A percentile compares a stretch with the other conserved stretches of the same genome.
Conservation (phyloP, 1,284 basidiomycete species). For the Gomphus sp. region DNA sequence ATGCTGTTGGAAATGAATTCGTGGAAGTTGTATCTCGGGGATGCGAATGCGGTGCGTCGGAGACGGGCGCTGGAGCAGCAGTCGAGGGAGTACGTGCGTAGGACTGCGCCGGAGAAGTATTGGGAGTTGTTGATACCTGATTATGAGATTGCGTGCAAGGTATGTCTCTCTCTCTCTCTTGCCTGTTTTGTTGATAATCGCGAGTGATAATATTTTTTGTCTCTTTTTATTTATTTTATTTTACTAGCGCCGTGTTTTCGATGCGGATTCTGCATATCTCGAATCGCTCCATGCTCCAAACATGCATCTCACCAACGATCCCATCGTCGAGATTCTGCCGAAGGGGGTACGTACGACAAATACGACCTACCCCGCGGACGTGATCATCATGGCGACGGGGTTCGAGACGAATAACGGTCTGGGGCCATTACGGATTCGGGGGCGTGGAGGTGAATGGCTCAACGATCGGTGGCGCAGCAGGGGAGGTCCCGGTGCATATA, state of each 20-base stretch:
- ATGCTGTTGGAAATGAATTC: not conserved
- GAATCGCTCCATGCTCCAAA: conserved; percentile 5
- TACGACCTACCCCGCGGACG: conserved; percentile 20
- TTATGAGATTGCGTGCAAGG: conserved; percentile 10
- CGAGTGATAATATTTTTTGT: not conserved
- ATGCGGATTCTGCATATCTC: conserved; percentile 4
- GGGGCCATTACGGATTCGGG: not conserved
- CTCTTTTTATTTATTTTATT: not conserved
- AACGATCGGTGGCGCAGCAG: conserved; percentile 6
- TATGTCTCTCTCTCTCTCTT: not conserved
- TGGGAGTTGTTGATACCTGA: conserved; percentile 6
- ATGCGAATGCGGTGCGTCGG: not conserved
- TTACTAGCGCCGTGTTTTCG: conserved; percentile 6
- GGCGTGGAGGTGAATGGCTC: not conserved
- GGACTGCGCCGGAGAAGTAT: conserved; percentile 9
- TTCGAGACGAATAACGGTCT: conserved; percentile 15
- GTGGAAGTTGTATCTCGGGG: not conserved
- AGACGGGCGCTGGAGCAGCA: not conserved
- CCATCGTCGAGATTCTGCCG: conserved; percentile 3
- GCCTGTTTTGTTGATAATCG: not conserved
- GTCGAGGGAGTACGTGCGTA: not conserved
- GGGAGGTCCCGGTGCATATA: conserved; percentile 9
- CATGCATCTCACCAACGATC: conserved; percentile 4
- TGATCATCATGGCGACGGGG: conserved; percentile 26
- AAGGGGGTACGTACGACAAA: conserved; percentile 16